A percentile compares a stretch with the other conserved stretches of the same genome.
phyloP scores from a whole-genome alignment of 768 basidiomycete genomes.

The Chalciporus pseudorubinellus region DNA sequence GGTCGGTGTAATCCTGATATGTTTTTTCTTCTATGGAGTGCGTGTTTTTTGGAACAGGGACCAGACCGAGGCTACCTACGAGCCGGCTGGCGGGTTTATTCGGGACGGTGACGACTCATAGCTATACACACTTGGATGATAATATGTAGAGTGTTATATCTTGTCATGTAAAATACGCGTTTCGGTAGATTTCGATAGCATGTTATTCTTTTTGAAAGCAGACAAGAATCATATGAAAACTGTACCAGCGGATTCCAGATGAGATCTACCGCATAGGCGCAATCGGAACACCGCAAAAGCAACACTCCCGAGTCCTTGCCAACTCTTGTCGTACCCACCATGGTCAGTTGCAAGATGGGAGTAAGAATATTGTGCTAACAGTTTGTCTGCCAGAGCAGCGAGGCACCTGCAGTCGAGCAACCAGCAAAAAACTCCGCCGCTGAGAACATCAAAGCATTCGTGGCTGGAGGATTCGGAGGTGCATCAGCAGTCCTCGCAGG shows the following conservation, averaged over 20 bases:
- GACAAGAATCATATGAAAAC: slow-evolving; percentile 30
- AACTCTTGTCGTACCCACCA: slow-evolving; percentile 17
- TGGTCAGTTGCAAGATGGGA: slow-evolving; percentile 19
- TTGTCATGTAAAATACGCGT: slow-evolving; percentile 10
- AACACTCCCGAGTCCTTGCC: not conserved
- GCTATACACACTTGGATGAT: not conserved
- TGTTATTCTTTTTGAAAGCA: too few species aligned
- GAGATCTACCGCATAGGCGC: not conserved
- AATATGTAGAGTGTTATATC: slow-evolving; percentile 21
- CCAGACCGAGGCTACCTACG: slow-evolving; percentile 83
- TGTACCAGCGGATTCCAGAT: not conserved
- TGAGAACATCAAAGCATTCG: slow-evolving; percentile 74
- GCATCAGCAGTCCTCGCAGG: slow-evolving; percentile 85
- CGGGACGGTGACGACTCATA: slow-evolving; percentile 45
- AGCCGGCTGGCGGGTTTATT: slow-evolving; percentile 81
- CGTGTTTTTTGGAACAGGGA: slow-evolving; percentile 69
- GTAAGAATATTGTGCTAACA: slow-evolving; percentile 8
- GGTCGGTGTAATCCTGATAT: slow-evolving; percentile 59
- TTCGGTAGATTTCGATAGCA: not conserved
- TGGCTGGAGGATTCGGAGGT: slow-evolving; percentile 93
- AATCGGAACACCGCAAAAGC: slow-evolving; percentile 8
- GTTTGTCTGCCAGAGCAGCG: slow-evolving; percentile 20
- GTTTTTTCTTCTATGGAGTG: slow-evolving; percentile 71
- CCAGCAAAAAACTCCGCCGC: slow-evolving; percentile 27
- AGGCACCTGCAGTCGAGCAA: slow-evolving; percentile 20